Evolutionary conservation across 2,329 filamentous ascomycete species (phyloP).

Genomic region (Alternaria alternata): DNA sequence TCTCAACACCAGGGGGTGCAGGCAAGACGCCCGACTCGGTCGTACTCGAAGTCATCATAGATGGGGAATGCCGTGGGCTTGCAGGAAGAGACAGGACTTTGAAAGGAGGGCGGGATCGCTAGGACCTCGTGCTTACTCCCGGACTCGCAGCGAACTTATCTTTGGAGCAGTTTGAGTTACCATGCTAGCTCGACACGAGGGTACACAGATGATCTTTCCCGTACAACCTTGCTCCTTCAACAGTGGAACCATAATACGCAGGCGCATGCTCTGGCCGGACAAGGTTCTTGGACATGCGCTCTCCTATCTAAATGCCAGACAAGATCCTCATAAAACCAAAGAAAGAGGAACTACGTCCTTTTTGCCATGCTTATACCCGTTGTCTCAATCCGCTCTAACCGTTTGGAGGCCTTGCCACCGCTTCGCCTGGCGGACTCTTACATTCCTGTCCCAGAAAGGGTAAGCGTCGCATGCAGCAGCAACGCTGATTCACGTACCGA

Average conservation of each 20-base stretch:
- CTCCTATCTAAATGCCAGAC: neutral
- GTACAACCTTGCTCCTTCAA: conserved; percentile 14
- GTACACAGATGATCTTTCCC: neutral
- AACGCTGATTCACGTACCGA: conserved; percentile 5
- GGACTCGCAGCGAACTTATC: conserved; percentile 17
- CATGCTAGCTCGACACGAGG: conserved; percentile 7
- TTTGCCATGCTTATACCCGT: neutral
- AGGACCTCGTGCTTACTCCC: neutral
- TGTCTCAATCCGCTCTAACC: neutral
- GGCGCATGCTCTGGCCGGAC: neutral
- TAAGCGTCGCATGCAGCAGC: conserved; percentile 1
- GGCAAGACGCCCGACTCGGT: conserved; percentile 18
- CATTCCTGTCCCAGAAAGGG: neutral
- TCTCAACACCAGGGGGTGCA: conserved; percentile 12
- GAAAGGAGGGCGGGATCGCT: conserved; percentile 1
- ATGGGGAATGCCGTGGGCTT: neutral
- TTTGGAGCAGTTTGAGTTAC: conserved; percentile 7
- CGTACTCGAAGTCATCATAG: conserved; percentile 7
- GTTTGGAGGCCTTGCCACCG: neutral
- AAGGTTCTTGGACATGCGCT: neutral
- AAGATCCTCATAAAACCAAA: neutral
- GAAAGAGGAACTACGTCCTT: neutral
- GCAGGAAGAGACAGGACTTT: conserved; percentile 1
- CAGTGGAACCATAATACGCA: conserved; percentile 17
- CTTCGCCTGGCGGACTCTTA: conserved; percentile 1